Evolutionary conservation across 352 stramenopile species (phyloP).

Genomic region (Hyphochytrium catenoides): DNA sequence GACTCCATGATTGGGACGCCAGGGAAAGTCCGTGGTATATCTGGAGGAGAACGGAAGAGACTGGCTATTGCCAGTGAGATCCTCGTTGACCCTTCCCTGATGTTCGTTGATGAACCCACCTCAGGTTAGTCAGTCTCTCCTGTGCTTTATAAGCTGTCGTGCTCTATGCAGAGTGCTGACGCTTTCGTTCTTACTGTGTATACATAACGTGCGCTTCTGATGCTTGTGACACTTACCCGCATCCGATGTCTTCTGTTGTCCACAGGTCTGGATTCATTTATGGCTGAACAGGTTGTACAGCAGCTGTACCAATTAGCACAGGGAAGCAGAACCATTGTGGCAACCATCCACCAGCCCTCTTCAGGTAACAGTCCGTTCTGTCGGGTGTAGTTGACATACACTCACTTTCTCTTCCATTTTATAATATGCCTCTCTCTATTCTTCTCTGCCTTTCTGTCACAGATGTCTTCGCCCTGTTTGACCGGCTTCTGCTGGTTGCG

Average conservation of each 20-base stretch:
- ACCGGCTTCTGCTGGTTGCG: slow-evolving; percentile 25
- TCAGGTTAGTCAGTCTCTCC: too few species aligned
- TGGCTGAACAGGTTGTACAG: slow-evolving; percentile 19
- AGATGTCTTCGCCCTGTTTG: slow-evolving; percentile 25
- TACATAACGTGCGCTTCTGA: too few species aligned
- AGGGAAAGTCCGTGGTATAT: slow-evolving; percentile 23
- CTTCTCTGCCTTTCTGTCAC: too few species aligned
- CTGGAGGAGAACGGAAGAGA: slow-evolving; percentile 42
- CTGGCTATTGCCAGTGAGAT: slow-evolving; percentile 54
- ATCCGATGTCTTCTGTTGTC: too few species aligned
- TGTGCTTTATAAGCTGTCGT: too few species aligned
- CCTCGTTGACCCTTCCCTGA: slow-evolving; percentile 34
- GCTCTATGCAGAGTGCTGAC: too few species aligned
- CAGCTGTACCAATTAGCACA: slow-evolving; percentile 41
- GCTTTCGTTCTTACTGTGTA: too few species aligned
- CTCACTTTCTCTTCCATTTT: too few species aligned
- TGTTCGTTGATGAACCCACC: slow-evolving; percentile 63
- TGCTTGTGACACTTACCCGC: too few species aligned
- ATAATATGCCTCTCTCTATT: too few species aligned
- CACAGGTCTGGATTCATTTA: slow-evolving; percentile 30
- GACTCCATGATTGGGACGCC: slow-evolving; percentile 27
- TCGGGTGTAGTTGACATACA: too few species aligned
- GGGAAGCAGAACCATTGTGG: slow-evolving; percentile 52
- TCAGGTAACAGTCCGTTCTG: too few species aligned
- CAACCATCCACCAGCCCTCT: slow-evolving; percentile 61